Conservation (phyloP, 768 basidiomycete species). For the Cystofilobasidium ferigula region DNA sequence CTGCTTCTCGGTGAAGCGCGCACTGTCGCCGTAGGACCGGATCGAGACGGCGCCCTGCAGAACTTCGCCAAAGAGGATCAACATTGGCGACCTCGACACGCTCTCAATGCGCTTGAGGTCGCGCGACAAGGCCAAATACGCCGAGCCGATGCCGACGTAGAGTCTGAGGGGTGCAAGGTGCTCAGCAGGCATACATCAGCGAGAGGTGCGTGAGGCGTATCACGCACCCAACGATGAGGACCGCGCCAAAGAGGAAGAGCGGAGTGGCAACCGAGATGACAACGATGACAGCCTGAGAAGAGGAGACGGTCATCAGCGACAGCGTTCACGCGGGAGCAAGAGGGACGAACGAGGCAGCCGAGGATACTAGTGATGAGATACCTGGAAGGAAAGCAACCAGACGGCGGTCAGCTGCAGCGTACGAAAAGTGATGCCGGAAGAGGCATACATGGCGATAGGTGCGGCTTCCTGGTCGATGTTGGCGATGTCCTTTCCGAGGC, state of each 20-base stretch:
- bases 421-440: conserved; percentile 17
- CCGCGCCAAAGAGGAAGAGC: not conserved
- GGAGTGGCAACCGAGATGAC: conserved; percentile 37
- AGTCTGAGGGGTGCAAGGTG: conserved; percentile 26
- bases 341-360: not conserved
- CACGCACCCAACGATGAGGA: conserved; percentile 11
- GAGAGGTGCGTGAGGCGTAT: no score
- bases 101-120: conserved; percentile 42
- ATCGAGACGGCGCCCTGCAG: conserved; percentile 33
- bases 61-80: conserved; percentile 39
- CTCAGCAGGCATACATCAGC: no score
- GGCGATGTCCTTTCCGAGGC: conserved; percentile 22
- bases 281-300: conserved; percentile 36
- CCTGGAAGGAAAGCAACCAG: not conserved
- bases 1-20: conserved; percentile 38
- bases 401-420: conserved; percentile 28
- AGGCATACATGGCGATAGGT: not conserved
- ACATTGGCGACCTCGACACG: conserved; percentile 37
- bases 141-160: conserved; percentile 38
- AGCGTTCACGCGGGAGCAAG: not conserved
- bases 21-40: conserved; percentile 40
- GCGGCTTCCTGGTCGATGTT: conserved; percentile 19
- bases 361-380: conserved; percentile 26
- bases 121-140: conserved; percentile 39
- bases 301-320: conserved; percentile 26